Percentiles rank a stretch among this genome's conserved stretches.
Evolutionary conservation across 108 stramenopile genomes (phyloP).

Genomic region (Heterococcus sp.): DNA sequence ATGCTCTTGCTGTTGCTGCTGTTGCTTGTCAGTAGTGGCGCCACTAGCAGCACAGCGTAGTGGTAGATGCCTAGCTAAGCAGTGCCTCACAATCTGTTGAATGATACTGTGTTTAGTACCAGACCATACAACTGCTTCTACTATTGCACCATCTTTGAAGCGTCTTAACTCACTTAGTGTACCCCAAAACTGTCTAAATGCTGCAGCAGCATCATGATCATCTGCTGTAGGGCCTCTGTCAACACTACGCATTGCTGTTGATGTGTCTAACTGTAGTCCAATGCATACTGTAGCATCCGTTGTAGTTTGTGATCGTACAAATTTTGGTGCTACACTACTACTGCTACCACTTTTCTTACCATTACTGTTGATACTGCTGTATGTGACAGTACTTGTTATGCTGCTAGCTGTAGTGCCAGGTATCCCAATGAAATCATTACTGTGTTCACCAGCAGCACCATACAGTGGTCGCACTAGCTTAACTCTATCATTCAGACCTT

Average conservation of each 20-base stretch:
- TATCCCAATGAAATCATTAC: conserved; percentile 11
- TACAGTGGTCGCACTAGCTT: no score
- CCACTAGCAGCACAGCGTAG: conserved; percentile 3
- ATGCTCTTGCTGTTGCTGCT: no score
- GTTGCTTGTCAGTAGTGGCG: no score
- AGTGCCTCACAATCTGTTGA: conserved; percentile 9
- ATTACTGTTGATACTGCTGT: no score
- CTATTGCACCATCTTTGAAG: conserved; percentile 39
- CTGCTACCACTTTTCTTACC: no score
- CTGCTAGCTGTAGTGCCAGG: neutral
- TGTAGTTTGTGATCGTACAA: no score
- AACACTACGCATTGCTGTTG: conserved; percentile 11
- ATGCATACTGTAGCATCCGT: no score
- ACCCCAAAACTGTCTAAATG: conserved; percentile 38
- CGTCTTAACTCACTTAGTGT: conserved; percentile 26
- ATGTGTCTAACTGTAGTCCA: conserved; percentile 11
- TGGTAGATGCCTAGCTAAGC: conserved; percentile 25
- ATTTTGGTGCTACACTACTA: no score
- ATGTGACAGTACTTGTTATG: neutral
- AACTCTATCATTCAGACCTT: no score
- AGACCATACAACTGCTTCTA: conserved; percentile 39
- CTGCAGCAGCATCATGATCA: conserved; percentile 1
- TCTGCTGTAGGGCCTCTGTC: conserved; percentile 36
- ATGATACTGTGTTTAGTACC: neutral
- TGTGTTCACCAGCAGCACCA: conserved; percentile 15